Evolutionary conservation across 352 stramenopile genomes (phyloP).

Genomic region (Globisporangium barbulae): DNA sequence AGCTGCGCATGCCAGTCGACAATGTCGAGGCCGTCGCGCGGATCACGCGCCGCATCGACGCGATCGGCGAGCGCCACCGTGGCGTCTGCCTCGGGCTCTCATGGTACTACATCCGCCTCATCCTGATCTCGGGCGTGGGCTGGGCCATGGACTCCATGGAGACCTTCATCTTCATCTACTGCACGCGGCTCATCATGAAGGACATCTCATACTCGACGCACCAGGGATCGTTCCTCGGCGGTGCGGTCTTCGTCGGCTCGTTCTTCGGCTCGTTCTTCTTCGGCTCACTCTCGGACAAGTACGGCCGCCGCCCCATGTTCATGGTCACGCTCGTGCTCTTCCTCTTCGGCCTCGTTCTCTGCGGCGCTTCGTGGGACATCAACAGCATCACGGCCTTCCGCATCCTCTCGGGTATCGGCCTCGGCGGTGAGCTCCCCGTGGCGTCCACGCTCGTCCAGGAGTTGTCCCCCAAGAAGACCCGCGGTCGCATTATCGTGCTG

Average conservation of each 20-base stretch:
- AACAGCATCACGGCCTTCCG: conserved; percentile 50
- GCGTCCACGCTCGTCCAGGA: conserved; percentile 64
- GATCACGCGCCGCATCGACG: conserved; percentile 66
- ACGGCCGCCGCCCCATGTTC: conserved; percentile 60
- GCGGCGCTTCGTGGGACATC: conserved; percentile 46
- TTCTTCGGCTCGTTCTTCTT: conserved; percentile 62
- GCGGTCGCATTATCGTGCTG: conserved; percentile 60
- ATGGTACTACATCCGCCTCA: conserved; percentile 67
- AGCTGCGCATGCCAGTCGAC: conserved; percentile 16
- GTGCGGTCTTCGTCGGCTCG: conserved; percentile 58
- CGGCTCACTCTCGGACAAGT: conserved; percentile 58
- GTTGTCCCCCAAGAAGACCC: conserved; percentile 47
- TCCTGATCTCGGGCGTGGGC: conserved; percentile 57
- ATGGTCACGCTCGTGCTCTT: conserved; percentile 68
- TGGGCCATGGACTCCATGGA: conserved; percentile 81
- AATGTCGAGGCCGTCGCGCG: conserved; percentile 51
- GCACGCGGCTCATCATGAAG: conserved; percentile 29
- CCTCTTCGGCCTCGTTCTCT: conserved; percentile 44
- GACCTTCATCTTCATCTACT: conserved; percentile 70
- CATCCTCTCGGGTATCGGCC: conserved; percentile 61
- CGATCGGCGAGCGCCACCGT: conserved; percentile 47
- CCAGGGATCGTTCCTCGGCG: conserved; percentile 41
- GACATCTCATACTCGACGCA: conserved; percentile 41
- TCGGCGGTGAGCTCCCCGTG: conserved; percentile 58
- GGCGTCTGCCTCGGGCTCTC: conserved; percentile 55